phyloP scores from a whole-genome alignment of 208 protist genomes.

The Trichomonas tenax region DNA sequence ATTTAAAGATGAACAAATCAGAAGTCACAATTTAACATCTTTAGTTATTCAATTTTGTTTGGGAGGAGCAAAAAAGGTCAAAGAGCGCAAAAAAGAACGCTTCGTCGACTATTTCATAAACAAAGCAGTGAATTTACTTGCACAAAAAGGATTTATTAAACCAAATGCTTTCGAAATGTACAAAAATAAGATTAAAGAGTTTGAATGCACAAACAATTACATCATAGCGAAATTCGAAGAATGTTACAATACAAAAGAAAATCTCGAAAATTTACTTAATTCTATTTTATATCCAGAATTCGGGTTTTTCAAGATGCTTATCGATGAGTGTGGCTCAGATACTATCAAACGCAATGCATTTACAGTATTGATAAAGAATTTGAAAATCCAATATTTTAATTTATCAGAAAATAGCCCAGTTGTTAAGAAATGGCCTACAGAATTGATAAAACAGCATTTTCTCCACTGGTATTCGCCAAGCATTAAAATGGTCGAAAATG shows the following conservation, averaged over 20 bases:
- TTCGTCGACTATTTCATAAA: neutral
- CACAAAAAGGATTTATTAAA: neutral
- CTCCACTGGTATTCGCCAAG: neutral
- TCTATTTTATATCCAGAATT: neutral
- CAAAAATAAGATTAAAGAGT: neutral
- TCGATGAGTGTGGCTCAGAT: neutral
- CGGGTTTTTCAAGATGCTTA: neutral
- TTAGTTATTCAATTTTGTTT: neutral
- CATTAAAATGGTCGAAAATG: neutral
- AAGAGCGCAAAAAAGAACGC: neutral
- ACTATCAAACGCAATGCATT: neutral
- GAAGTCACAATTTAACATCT: neutral
- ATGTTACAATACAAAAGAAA: neutral
- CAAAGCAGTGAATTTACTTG: neutral
- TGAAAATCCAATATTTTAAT: neutral
- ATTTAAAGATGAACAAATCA: neutral
- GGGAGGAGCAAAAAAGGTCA: neutral
- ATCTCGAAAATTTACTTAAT: neutral
- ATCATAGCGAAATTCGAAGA: neutral
- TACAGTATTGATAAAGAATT: neutral
- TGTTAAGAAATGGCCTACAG: neutral
- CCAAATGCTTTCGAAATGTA: neutral
- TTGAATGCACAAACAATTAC: neutral
- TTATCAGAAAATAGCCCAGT: neutral
- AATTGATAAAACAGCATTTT: neutral